These are phyloP conservation scores for Rhodotorula sp. DNA, from an alignment of 1,284 basidiomycete species.

Conservation along the genomic window DNA sequence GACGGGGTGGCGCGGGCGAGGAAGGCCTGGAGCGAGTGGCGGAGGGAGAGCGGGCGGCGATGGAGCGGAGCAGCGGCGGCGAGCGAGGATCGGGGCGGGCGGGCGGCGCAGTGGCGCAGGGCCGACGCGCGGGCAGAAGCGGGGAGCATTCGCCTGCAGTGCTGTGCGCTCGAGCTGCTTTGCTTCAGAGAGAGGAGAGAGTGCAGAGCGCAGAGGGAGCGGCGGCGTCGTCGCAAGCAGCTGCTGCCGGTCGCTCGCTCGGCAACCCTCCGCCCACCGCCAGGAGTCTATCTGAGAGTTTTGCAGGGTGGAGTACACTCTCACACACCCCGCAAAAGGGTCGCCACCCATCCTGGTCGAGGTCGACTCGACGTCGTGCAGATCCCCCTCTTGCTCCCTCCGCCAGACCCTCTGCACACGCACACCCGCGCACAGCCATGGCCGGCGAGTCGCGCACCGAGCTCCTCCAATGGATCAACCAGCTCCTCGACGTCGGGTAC, in stretches of 20 bases:
- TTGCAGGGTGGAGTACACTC: no score
- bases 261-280: neutral
- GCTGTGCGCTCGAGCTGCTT: neutral
- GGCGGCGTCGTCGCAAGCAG: neutral
- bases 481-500: conserved; percentile 84
- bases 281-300: neutral
- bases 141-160: neutral
- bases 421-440: conserved; percentile 4
- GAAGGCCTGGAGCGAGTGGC: neutral
- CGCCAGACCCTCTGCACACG: neutral
- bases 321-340: no score
- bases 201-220: neutral
- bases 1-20: neutral
- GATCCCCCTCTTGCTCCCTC: no score
- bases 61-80: conserved; percentile 2
- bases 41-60: conserved; percentile 24
- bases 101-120: neutral
- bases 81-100: neutral
- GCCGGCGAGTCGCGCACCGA: conserved; percentile 64
- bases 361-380: no score
- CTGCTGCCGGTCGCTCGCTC: no score
- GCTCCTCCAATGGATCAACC: conserved; percentile 89
- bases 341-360: no score
- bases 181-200: neutral
- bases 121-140: neutral